Conservation (phyloP, 2,329 filamentous ascomycete species). For the Calonectria honghensis region DNA sequence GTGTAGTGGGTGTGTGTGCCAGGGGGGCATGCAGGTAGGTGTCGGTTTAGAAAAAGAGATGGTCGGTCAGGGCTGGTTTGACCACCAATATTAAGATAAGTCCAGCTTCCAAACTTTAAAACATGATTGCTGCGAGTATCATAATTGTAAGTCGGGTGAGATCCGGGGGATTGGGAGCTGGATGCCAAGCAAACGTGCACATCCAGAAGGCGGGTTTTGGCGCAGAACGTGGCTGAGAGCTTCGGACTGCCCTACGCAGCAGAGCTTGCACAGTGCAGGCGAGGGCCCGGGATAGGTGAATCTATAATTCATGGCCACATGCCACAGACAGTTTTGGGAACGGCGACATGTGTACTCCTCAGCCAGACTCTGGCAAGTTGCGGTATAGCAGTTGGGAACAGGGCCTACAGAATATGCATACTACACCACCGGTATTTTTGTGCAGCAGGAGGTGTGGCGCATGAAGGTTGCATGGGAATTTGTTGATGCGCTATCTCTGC, state of each 20-base stretch:
- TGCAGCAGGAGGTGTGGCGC: constrained; percentile 15
- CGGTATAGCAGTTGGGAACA: neutral
- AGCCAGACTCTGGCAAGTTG: neutral
- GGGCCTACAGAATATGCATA: constrained; percentile 22
- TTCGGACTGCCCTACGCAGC: neutral
- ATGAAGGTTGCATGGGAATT: constrained; percentile 3
- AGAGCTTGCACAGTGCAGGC: constrained; percentile 5
- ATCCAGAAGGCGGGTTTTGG: constrained; percentile 7
- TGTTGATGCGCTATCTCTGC: neutral
- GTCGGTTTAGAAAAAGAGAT: constrained; percentile 7
- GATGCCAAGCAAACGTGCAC: constrained; percentile 11
- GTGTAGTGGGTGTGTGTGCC: neutral
- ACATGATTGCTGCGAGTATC: neutral
- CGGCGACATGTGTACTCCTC: neutral
- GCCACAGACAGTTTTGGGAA: neutral
- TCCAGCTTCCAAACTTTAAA: constrained; percentile 17
- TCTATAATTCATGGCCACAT: neutral
- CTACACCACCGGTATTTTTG: constrained; percentile 1
- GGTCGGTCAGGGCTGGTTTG: constrained; percentile 16
- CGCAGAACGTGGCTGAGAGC: constrained; percentile 23
- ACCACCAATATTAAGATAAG: constrained; percentile 14
- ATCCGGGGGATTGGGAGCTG: neutral
- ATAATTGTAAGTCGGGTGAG: constrained; percentile 1
- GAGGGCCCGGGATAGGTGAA: neutral
- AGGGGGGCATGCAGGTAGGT: neutral